Evolutionary conservation across 2,329 filamentous ascomycete genomes (phyloP).

Genomic region (Hymenoscyphus infarciens): DNA sequence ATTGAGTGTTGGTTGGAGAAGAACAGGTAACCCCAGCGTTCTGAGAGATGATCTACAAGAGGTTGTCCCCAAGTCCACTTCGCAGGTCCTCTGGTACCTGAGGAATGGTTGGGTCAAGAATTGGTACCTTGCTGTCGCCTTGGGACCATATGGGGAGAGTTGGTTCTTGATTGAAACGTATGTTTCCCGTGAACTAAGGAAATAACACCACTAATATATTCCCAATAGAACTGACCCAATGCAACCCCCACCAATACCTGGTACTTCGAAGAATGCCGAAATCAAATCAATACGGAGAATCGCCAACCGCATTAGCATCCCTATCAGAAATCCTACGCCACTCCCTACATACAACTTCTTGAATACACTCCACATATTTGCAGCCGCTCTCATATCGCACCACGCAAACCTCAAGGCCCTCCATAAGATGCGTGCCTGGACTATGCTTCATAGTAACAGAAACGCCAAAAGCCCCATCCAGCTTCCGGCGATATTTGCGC

Average conservation of each 20-base stretch:
- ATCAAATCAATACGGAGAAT: conserved; percentile 22
- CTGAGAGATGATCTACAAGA: conserved; percentile 54
- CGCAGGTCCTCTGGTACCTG: conserved; percentile 65
- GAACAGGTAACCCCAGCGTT: conserved; percentile 40
- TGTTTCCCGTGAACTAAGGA: conserved; percentile 10
- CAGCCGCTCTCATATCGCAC: conserved; percentile 38
- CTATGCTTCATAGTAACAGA: conserved; percentile 31
- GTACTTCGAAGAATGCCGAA: conserved; percentile 15
- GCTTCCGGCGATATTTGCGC: conserved; percentile 31
- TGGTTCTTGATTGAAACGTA: conserved; percentile 74
- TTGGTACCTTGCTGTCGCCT: conserved; percentile 70
- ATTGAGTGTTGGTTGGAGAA: conserved; percentile 62
- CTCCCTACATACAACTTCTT: conserved; percentile 34
- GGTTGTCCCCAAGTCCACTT: conserved; percentile 56
- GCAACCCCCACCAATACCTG: conserved; percentile 7
- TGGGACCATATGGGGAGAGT: conserved; percentile 68
- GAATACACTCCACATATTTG: conserved; percentile 36
- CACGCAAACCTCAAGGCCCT: conserved; percentile 38
- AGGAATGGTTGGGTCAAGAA: conserved; percentile 66
- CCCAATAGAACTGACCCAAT: conserved; percentile 17
- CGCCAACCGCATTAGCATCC: conserved; percentile 26
- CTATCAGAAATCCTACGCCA: conserved; percentile 29
- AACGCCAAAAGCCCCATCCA: conserved; percentile 26
- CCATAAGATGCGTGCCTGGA: conserved; percentile 24
- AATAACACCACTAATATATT: conserved; percentile 33